Base-by-base conservation (phyloP, 2,329 filamentous ascomycete species). In the Sphaerulina populicola region DNA sequence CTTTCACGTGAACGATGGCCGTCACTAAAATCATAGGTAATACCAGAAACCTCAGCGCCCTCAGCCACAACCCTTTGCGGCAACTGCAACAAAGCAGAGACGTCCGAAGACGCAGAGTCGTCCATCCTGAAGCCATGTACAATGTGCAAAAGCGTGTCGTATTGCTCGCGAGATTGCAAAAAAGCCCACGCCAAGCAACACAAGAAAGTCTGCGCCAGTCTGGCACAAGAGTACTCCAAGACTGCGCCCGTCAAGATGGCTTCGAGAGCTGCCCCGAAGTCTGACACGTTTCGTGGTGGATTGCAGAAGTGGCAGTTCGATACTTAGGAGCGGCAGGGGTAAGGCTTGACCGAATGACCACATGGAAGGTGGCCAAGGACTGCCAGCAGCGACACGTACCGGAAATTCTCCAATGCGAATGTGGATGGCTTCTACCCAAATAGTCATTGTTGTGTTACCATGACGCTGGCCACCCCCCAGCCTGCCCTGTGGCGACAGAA, bases 121-220 rank as follows among this genome's bases (percentile, higher is more conserved):
- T 10, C 18, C 1, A 49, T 49, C 7, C 60, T 70, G 31, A 70
- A 68, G 51, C 61, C 66, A 40, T 71, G 69, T 57, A 64, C 60
- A 14, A 66, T 67, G 49, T 71, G 69, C 55, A 67, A 71, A 51
- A 69, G 63, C 47, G 63, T 66, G 11, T 48, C 54, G 6, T 71
- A 71, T 57, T 71, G 69, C 58, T 66, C 61, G 6, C 67, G 69
- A 18, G 67, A 71, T 29, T 71, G 69, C 60, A 68, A 69, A 50
- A 71, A 71, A 55, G 64, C 66, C 18, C 58, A 66, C 33, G 61
- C 64, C 55, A 71, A 70, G 50, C 55, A 62, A 38, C 69, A 71
- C 58, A 71, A 71, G 61, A 70, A 69, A 52, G 62, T 64, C 31
- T 71, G 69, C 54, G 64, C 68, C 5, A 56, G 55, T 2, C 57